Evolutionary conservation across 1,139 yeast genomes (phyloP), one percentile per base, ranked within the genome.

Genomic region (Scheffersomyces titani): DNA sequence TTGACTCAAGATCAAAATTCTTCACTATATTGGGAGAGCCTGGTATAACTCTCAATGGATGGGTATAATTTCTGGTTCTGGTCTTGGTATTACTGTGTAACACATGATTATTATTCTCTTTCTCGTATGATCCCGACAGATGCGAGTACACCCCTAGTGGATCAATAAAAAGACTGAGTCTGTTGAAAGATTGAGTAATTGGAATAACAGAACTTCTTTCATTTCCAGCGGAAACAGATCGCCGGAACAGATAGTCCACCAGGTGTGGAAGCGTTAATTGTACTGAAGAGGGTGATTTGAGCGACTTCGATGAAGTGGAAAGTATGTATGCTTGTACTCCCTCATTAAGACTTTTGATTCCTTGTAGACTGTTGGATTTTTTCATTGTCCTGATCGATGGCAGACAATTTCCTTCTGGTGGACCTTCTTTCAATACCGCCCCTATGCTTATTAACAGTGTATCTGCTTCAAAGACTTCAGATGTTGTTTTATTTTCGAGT

Each of bases 341-440:
- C 19, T 46, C 49, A 19, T 46, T 46, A 46, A 46, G 49, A 9
- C 22, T 46, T n/a, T 46, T 46, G 6, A 46, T 46, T n/a, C 49
- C 49, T 48, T 64, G 60, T n/a, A 64, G 54, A 19, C 66, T 63
- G 44, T 54, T 55, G 2, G 65, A 63, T 30, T 62, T 63, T 49
- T 58, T 58, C 60, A 62, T 54, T 6, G 51, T 51, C 2, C 44
- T n/a, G 36, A 36, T 40, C 50, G 36, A 51, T 19, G 47, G 11
- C 20, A 9, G 48, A 45, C 16, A 49, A 36, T 21, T 51, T 47
- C 16, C 55, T 20, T 22, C 52, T 9, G 77, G 78, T n/a, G 80
- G 80, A 2, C 77, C 78, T 6, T 72, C 71, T 58, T 64, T 62
- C 56, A 72, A 65, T 52, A 71, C 70, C 55, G 71, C 78, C 51